Conservation (phyloP, 2,329 filamentous ascomycete species). For the Alternaria longipes region DNA sequence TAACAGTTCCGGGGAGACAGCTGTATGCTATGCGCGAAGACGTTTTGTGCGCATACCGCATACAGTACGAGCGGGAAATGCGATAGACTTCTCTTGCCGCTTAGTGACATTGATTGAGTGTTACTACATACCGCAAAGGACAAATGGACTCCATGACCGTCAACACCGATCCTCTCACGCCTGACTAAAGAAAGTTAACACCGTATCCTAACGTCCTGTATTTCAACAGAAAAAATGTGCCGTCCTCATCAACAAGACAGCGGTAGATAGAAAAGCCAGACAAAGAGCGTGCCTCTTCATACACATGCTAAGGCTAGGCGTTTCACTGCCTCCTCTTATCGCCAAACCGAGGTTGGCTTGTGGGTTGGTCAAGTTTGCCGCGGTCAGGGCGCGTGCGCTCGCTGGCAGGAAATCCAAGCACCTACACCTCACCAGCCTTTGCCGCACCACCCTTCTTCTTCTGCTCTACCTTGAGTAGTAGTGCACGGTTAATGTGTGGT, state of each 20-base stretch:
- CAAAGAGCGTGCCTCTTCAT: constrained; percentile 28
- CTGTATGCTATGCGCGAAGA: background rate
- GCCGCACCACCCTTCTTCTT: constrained; percentile 94
- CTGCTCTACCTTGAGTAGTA: constrained; percentile 95
- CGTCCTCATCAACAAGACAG: constrained; percentile 17
- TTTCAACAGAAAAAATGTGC: constrained; percentile 17
- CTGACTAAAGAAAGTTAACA: constrained; percentile 35
- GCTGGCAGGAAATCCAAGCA: background rate
- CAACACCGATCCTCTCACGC: constrained; percentile 39
- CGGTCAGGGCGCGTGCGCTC: constrained; percentile 9
- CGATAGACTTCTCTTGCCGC: constrained; percentile 3
- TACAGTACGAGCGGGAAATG: background rate
- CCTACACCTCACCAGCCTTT: constrained; percentile 56
- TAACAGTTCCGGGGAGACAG: background rate
- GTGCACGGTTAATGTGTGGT: constrained; percentile 97
- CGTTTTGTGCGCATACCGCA: background rate
- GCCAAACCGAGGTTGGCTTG: background rate
- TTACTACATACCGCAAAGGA: constrained; percentile 41
- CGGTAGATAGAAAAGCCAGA: constrained; percentile 26
- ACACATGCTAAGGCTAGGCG: background rate
- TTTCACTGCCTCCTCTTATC: background rate
- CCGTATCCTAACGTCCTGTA: constrained; percentile 27
- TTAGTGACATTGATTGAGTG: constrained; percentile 21
- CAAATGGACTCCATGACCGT: constrained; percentile 28
- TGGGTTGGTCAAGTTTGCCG: constrained; percentile 3